phyloP scores from a whole-genome alignment of 192 early-diverging fungal species.

The Endogone sp. region DNA sequence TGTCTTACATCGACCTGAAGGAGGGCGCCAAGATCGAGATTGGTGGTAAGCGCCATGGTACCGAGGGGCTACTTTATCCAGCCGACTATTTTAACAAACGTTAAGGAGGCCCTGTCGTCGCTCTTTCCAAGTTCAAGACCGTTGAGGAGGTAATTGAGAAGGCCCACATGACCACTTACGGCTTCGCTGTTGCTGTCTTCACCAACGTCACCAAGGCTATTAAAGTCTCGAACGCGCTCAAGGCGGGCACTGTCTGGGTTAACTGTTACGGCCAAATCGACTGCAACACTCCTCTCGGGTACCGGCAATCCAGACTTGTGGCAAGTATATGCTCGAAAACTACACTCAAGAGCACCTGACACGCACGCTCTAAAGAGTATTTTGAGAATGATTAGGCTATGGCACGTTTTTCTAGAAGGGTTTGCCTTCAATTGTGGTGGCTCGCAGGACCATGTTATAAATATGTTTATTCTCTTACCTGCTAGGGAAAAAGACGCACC shows the following conservation, averaged over 20 bases:
- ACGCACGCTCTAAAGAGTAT: too few relatives aligned
- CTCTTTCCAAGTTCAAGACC: constrained; percentile 66
- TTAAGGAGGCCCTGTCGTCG: constrained; percentile 76
- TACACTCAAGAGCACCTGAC: constrained; percentile 26
- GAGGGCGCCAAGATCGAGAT: constrained; percentile 52
- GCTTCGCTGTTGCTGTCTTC: constrained; percentile 72
- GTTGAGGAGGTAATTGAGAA: constrained; percentile 69
- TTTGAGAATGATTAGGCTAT: too few relatives aligned
- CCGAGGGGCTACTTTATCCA: constrained; percentile 74
- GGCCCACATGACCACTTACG: constrained; percentile 72
- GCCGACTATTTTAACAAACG: constrained; percentile 73
- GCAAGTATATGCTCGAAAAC: constrained; percentile 47
- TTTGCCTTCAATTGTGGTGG: too few relatives aligned
- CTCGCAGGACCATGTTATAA: too few relatives aligned
- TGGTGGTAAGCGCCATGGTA: constrained; percentile 58
- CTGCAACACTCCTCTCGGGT: constrained; percentile 63
- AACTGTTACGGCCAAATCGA: constrained; percentile 51
- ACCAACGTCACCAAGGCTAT: constrained; percentile 55
- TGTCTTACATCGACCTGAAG: constrained; percentile 57
- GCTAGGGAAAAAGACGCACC: too few relatives aligned
- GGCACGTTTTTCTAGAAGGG: too few relatives aligned
- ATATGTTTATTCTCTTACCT: too few relatives aligned
- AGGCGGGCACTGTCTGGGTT: constrained; percentile 62
- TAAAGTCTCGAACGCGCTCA: constrained; percentile 41
- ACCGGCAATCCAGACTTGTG: constrained; percentile 62